Base-by-base conservation (phyloP, 768 basidiomycete genomes). In the Suillus subalutaceus region DNA sequence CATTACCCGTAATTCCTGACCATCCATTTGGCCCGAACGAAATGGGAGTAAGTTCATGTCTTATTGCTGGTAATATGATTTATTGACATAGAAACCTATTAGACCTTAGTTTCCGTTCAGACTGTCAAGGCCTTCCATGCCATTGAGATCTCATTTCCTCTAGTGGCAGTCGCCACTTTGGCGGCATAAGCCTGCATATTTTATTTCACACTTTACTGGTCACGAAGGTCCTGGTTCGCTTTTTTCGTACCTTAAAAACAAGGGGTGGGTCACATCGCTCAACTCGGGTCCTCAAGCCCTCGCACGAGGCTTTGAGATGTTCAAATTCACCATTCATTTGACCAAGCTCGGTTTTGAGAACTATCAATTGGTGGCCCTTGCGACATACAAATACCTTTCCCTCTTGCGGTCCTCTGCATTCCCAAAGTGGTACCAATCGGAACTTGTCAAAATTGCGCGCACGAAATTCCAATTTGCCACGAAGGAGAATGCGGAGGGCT, bases 181-280 rank as follows among this genome's bases (percentile, higher is more conserved):
- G 93, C 85, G 88, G 71, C 80, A 88, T 75, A 92, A 96, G 78
- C 95, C 96, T 5, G 86, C 82, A 6, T 76, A 85, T 63, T 91
- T 93, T 75, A 74, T 98, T 30, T 83, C 88, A 4, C 92, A 96
- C 73, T 89, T 97, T 72, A 78, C 95, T 40, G 96, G 96, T 0
- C 94, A 98, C 73, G 96, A 98, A 79, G 96, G 96, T 1, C 88
- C 90, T 43, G 97, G 97, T 2, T 98, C 97, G 1, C 79, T 99
- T 38, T 85, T 93, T 71, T 93, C 95, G 1, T 94, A 95, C 74
- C 83, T 99, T 65, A 99, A 97, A 80, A 83, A 84, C 67, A 91
- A 90, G 72, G 93, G 94, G 3, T 97, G 95, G 94, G 84, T 92
- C 44, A 94, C 90, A 37, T 82, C 82, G 15, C 80, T 99, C 60